Evolutionary conservation across 2,329 filamentous ascomycete species (phyloP).

Genomic region (Orbilia blumenaviensis): DNA sequence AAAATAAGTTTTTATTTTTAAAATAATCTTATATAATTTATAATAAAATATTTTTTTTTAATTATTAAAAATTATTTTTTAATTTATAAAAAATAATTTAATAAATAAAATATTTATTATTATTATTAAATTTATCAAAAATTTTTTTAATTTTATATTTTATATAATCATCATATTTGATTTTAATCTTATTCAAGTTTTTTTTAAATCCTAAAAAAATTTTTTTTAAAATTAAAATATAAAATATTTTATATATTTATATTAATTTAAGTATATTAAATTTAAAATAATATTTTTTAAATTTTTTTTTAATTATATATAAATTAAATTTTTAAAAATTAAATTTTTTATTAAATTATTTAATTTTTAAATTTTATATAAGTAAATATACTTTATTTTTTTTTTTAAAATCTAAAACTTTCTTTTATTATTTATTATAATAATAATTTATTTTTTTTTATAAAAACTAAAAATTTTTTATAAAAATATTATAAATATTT

Average conservation of each 20-base stretch:
- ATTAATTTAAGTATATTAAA: constrained; percentile 16
- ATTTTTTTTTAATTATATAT: neutral
- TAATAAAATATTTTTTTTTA: neutral
- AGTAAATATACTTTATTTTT: neutral
- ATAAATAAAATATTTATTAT: neutral
- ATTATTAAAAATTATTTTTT: neutral
- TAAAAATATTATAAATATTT: neutral
- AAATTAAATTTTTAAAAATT: constrained; percentile 3
- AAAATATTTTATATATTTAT: neutral
- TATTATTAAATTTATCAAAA: constrained; percentile 8
- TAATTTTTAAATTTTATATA: neutral
- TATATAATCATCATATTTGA: neutral
- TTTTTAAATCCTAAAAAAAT: neutral
- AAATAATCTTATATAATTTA: neutral
- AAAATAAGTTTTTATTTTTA: too few relatives aligned
- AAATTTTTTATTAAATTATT: neutral
- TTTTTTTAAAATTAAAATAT: neutral
- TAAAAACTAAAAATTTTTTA: constrained; percentile 1
- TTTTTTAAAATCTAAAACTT: neutral
- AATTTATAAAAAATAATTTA: neutral
- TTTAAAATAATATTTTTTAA: constrained; percentile 11
- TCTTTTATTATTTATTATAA: neutral
- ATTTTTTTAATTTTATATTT: neutral
- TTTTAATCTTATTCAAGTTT: neutral
- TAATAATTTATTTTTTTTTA: constrained; percentile 4